Conservation (phyloP, 2,329 filamentous ascomycete genomes). For the Teratosphaeria destructans region DNA sequence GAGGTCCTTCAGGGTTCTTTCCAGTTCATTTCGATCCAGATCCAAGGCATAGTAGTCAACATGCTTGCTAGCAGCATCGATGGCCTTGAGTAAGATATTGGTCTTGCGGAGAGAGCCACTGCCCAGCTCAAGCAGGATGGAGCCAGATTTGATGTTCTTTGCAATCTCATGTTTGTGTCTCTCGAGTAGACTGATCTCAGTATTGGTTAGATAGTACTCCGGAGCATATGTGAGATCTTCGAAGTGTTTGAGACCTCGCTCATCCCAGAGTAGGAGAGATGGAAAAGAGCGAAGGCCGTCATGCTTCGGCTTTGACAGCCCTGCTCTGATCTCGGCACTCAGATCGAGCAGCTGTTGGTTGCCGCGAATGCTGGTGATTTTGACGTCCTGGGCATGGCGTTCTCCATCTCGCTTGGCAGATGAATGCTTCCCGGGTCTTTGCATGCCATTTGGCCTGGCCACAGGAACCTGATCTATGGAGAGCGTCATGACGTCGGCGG, state of each 20-base stretch:
- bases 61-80: background rate
- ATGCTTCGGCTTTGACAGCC: background rate
- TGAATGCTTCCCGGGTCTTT: background rate
- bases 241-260: background rate
- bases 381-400: background rate
- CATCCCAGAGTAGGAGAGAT: slow-evolving; percentile 1
- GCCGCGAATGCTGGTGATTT: background rate
- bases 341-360: background rate
- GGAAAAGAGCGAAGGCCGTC: background rate
- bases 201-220: slow-evolving; percentile 1
- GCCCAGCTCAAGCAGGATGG: background rate
- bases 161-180: background rate
- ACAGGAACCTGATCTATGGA: background rate
- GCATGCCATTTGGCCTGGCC: background rate
- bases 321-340: background rate
- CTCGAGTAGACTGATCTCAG: background rate
- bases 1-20: background rate
- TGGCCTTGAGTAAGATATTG: slow-evolving; percentile 1
- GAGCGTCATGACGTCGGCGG: background rate
- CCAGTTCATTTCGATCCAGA: background rate
- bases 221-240: slow-evolving; percentile 1
- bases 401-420: background rate
- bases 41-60: slow-evolving; percentile 1
- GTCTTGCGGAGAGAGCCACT: slow-evolving; percentile 1
- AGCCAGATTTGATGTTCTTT: background rate